Percentiles rank a stretch among this genome's conserved stretches.
Conservation (phyloP, 2,329 filamentous ascomycete species). For the Fusarium nanum region DNA sequence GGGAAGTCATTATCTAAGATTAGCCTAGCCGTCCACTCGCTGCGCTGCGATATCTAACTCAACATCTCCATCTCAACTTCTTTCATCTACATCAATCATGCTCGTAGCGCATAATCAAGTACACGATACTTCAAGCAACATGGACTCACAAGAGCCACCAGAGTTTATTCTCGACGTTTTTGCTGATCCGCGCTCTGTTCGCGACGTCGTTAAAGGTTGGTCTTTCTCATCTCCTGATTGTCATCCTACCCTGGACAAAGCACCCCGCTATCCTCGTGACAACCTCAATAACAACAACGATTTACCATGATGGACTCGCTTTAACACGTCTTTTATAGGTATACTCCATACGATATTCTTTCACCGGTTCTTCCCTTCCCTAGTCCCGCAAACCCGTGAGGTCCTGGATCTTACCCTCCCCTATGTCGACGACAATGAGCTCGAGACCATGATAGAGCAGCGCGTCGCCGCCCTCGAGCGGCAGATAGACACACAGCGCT, state of each 20-base stretch:
- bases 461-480: constrained; percentile 82
- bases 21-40: constrained; percentile 2
- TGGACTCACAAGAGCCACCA: constrained; percentile 71
- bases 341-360: constrained; percentile 99
- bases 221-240: constrained; percentile 22
- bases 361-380: constrained; percentile 93
- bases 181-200: constrained; percentile 87
- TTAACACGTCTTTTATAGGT: constrained; percentile 61
- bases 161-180: constrained; percentile 96
- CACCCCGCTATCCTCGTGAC: constrained; percentile 30
- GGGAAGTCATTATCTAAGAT: constrained; percentile 6
- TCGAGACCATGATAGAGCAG: constrained; percentile 93
- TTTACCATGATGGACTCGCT: neutral
- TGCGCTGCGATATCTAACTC: constrained; percentile 12
- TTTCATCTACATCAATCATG: constrained; percentile 31
- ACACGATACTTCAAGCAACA: constrained; percentile 45
- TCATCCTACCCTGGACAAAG: constrained; percentile 41
- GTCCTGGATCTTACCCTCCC: constrained; percentile 91
- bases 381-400: constrained; percentile 85
- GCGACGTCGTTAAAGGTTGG: constrained; percentile 91
- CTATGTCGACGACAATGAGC: constrained; percentile 87
- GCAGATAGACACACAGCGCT: constrained; percentile 74
- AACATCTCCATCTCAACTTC: constrained; percentile 6
- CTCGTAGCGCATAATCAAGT: constrained; percentile 40
- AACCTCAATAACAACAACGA: constrained; percentile 7